These are phyloP conservation scores for Ophiobolus disseminans DNA, from an alignment of 2,329 filamentous ascomycete species.

Conservation along the genomic window DNA sequence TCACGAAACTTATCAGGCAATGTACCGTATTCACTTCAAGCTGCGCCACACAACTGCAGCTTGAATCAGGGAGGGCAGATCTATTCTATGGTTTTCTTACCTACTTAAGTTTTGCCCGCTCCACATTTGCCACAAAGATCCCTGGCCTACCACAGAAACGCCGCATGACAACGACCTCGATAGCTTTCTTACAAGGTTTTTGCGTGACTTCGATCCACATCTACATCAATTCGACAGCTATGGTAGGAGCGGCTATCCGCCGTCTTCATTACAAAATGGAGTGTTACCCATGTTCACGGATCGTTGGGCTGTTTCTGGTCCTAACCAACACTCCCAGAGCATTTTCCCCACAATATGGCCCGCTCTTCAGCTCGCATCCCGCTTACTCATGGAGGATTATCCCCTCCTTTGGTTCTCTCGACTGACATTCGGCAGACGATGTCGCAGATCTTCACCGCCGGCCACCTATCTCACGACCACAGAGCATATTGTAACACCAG, in stretches of 20 bases:
- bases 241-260: not conserved
- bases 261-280: constrained; percentile 12
- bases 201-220: no score
- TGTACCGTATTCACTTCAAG: no score
- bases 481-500: not conserved
- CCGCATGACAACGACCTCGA: no score
- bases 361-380: constrained; percentile 22
- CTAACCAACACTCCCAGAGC: constrained; percentile 12
- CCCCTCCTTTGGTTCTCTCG: constrained; percentile 25
- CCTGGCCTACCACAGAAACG: no score
- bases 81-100: no score
- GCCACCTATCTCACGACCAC: not conserved
- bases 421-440: constrained; percentile 15
- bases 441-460: not conserved
- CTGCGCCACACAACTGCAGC: no score
- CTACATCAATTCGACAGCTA: no score
- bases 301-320: constrained; percentile 20
- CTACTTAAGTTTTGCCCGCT: no score
- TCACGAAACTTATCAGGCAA: no score
- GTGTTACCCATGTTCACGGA: constrained; percentile 24
- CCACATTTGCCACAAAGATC: no score
- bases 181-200: no score
- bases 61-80: no score
- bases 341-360: constrained; percentile 13
- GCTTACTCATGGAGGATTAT: constrained; percentile 18